Percentiles rank a stretch among this genome's conserved stretches.
phyloP scores from a whole-genome alignment of 345 rosid species.

The Isatis tinctoria region DNA sequence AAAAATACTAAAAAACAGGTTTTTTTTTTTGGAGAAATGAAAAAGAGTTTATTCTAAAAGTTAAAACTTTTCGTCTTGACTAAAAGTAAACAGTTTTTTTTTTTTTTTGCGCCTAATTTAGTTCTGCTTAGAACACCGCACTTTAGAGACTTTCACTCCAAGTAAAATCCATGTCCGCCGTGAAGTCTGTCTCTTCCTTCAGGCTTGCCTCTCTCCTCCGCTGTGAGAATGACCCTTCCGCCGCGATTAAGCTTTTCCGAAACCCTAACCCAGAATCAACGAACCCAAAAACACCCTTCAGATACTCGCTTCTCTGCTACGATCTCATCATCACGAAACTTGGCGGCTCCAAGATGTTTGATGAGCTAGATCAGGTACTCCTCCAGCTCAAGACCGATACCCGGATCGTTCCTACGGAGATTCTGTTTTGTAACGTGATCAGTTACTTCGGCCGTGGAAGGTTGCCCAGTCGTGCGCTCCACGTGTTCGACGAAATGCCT shows the following conservation, averaged over 20 bases:
- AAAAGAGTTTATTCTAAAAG: no score
- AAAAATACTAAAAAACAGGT: no score
- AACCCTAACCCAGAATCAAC: conserved; percentile 39
- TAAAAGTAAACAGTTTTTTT: no score
- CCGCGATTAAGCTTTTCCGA: conserved; percentile 56
- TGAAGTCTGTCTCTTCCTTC: conserved; percentile 49
- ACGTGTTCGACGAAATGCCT: conserved; percentile 65
- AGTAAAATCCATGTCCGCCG: conserved; percentile 20
- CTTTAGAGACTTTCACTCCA: not conserved
- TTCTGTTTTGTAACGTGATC: conserved; percentile 61
- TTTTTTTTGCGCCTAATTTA: no score
- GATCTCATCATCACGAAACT: conserved; percentile 81
- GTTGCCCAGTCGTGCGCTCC: conserved; percentile 45
- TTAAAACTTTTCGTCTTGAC: no score
- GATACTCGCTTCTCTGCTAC: conserved; percentile 58
- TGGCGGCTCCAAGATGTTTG: conserved; percentile 69
- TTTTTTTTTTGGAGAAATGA: no score
- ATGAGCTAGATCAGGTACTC: conserved; percentile 60
- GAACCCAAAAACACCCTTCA: conserved; percentile 31
- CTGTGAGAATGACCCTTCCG: conserved; percentile 53
- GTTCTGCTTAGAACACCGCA: no score
- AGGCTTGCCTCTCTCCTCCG: conserved; percentile 69
- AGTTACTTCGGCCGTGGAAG: conserved; percentile 51
- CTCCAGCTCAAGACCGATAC: conserved; percentile 51
- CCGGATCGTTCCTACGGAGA: conserved; percentile 46